These are phyloP conservation scores for Neopestalotiopsis rosae DNA, from an alignment of 2,329 filamentous ascomycete genomes.

Conservation along the genomic window DNA sequence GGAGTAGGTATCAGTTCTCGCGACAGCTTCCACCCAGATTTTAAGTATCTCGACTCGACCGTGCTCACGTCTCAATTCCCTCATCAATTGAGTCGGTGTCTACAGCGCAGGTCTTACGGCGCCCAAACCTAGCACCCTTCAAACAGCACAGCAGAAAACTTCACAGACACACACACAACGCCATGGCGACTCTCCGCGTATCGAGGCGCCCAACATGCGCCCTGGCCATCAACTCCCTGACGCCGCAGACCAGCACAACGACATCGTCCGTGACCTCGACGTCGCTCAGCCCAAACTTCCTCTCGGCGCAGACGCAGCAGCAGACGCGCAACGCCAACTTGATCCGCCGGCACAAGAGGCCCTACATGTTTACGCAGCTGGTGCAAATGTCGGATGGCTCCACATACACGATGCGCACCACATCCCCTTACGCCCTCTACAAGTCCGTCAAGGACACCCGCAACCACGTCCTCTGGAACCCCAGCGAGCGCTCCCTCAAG, in stretches of 20 bases:
- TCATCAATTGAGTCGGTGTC: not conserved
- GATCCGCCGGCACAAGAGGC: slow-evolving; percentile 84
- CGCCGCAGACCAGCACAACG: slow-evolving; percentile 29
- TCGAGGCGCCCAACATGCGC: slow-evolving; percentile 19
- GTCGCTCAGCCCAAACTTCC: not conserved
- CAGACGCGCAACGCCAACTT: slow-evolving; percentile 85
- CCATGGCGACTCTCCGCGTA: slow-evolving; percentile 19
- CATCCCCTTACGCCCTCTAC: slow-evolving; percentile 69
- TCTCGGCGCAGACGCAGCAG: slow-evolving; percentile 33
- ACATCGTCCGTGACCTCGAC: slow-evolving; percentile 10
- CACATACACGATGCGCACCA: slow-evolving; percentile 81
- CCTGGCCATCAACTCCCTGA: slow-evolving; percentile 26
- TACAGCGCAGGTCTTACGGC: not conserved
- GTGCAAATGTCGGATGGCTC: slow-evolving; percentile 90
- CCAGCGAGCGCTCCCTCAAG: slow-evolving; percentile 76
- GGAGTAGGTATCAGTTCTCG: not conserved
- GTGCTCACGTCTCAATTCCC: not conserved
- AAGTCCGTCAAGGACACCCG: slow-evolving; percentile 78
- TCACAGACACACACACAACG: not conserved
- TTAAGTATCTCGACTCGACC: not conserved
- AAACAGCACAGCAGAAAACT: not conserved
- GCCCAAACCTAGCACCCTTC: not conserved
- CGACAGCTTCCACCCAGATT: not conserved
- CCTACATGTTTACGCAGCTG: slow-evolving; percentile 97
- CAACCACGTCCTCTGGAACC: slow-evolving; percentile 93